Conservation (phyloP, 805 yeast genomes). For the Gaillardinia entomophila region DNA sequence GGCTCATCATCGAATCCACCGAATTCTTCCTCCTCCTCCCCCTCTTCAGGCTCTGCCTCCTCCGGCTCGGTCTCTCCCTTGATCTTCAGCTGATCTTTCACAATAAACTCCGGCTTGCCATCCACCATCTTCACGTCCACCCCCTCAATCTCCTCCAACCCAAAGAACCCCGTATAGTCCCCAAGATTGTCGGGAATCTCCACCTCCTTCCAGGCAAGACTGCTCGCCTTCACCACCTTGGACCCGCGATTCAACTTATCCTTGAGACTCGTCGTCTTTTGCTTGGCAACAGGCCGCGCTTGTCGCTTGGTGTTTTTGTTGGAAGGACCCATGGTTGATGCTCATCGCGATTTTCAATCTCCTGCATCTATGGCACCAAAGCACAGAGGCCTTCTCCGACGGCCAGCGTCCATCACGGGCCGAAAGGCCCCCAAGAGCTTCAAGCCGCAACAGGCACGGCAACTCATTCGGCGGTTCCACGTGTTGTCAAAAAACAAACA, state of each 20-base stretch:
- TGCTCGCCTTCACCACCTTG: conserved; percentile 43
- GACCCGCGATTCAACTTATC: conserved; percentile 25
- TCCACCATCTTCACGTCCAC: conserved; percentile 73
- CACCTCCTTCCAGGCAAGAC: conserved; percentile 73
- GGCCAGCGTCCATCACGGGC: conserved; percentile 28
- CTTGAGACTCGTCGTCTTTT: conserved; percentile 18
- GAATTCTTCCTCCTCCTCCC: conserved; percentile 3
- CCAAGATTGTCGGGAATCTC: conserved; percentile 78
- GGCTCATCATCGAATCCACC: neutral
- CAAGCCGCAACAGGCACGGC: conserved; percentile 69
- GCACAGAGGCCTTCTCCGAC: conserved; percentile 20
- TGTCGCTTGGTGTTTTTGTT: neutral
- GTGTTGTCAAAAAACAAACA: conserved; percentile 54
- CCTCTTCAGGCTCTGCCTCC: conserved; percentile 11
- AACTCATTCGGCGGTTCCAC: conserved; percentile 74
- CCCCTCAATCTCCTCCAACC: conserved; percentile 91
- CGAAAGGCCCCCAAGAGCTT: conserved; percentile 36
- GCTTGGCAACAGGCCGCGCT: conserved; percentile 1
- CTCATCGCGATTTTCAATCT: conserved; percentile 7
- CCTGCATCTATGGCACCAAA: conserved; percentile 4
- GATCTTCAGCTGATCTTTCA: conserved; percentile 29
- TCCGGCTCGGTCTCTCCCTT: conserved; percentile 21
- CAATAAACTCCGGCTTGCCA: conserved; percentile 57
- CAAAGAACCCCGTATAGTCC: conserved; percentile 87
- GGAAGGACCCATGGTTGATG: neutral